Percentiles rank a stretch among this genome's conserved stretches.
Conservation (phyloP, 1,284 basidiomycete species). For the Mycena sp. region DNA sequence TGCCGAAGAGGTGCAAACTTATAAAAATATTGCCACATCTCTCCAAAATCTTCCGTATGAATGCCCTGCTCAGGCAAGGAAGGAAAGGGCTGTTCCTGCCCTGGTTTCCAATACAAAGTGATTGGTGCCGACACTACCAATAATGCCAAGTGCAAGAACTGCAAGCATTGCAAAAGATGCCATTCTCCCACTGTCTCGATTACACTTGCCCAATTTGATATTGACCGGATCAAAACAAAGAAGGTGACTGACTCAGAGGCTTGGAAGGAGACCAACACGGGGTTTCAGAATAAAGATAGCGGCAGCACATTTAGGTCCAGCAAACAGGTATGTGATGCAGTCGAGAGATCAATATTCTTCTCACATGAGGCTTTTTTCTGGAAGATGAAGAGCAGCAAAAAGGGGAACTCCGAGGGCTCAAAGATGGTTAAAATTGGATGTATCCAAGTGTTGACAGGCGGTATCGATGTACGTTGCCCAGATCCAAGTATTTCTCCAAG, state of each 20-base stretch:
- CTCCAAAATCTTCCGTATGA: too few relatives aligned
- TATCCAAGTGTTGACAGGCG: background rate
- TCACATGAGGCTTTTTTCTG: too few relatives aligned
- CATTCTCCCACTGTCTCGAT: background rate
- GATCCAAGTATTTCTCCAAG: background rate
- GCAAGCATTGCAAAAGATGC: background rate
- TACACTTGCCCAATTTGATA: background rate
- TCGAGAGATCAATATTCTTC: too few relatives aligned
- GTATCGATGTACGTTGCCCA: background rate
- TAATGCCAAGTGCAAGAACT: constrained; percentile 1
- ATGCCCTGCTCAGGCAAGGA: background rate
- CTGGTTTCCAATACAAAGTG: background rate
- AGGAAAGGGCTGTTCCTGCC: constrained; percentile 3
- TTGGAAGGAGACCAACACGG: background rate
- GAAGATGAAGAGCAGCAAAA: too few relatives aligned
- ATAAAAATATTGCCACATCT: background rate
- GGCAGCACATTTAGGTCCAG: background rate
- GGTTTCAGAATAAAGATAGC: background rate
- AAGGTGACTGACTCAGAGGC: background rate
- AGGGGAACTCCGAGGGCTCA: background rate
- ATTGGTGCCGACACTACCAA: background rate
- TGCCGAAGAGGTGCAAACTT: too few relatives aligned
- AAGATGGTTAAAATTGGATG: background rate
- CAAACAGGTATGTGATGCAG: background rate
- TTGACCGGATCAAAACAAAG: background rate